These are phyloP conservation scores for Artemisia argyi DNA, from an alignment of 129 eudicot species.

Conservation along the genomic window DNA sequence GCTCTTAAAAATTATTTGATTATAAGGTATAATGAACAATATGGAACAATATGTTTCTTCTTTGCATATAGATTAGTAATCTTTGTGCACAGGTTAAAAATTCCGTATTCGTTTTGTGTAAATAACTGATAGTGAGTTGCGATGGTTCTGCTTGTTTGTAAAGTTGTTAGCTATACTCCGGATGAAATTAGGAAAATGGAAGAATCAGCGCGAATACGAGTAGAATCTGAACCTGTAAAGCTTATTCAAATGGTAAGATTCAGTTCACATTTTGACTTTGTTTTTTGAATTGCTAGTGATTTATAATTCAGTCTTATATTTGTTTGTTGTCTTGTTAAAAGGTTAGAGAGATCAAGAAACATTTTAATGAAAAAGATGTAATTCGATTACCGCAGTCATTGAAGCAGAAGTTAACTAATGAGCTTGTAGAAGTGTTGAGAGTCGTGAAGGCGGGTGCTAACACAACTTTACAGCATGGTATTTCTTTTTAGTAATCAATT, in stretches of 20 bases:
- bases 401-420: slow-evolving; percentile 56
- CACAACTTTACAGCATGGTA: slow-evolving; percentile 67
- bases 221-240: slow-evolving; percentile 64
- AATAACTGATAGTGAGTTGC: neutral
- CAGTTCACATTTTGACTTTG: neutral
- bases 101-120: no score
- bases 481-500: slow-evolving; percentile 21
- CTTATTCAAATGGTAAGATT: slow-evolving; percentile 69
- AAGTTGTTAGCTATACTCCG: slow-evolving; percentile 62
- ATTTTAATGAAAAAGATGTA: slow-evolving; percentile 34
- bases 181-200: slow-evolving; percentile 75
- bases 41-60: no score
- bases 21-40: no score
- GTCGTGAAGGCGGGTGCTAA: slow-evolving; percentile 48
- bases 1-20: no score
- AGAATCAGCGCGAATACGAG: slow-evolving; percentile 64
- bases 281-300: slow-evolving; percentile 5
- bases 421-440: slow-evolving; percentile 52
- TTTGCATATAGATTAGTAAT: no score
- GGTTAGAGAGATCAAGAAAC: slow-evolving; percentile 52
- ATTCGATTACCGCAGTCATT: slow-evolving; percentile 47
- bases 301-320: slow-evolving; percentile 8
- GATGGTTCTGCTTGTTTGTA: slow-evolving; percentile 10
- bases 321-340: slow-evolving; percentile 28
- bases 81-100: no score